Base-by-base conservation (phyloP, 805 yeast species). In the Metschnikowia vanudenii region DNA sequence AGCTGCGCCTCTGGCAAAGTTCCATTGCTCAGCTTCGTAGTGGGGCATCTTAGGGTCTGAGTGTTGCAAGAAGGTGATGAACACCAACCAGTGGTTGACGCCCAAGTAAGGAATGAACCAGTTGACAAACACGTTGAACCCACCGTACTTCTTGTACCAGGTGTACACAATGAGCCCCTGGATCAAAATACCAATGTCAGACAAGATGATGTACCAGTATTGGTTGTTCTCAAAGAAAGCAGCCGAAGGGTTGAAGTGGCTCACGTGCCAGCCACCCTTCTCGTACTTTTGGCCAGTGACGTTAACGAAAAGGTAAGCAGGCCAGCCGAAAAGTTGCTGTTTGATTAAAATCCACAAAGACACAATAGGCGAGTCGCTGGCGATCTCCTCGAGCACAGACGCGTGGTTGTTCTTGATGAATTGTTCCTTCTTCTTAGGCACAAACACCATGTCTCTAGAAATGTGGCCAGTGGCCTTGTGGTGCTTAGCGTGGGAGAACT, bases 31-130 rank as follows among this genome's bases (percentile, higher is more conserved):
- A 48, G 82, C 78, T 50, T 81, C 83, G 70, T 88, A 88, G 67
- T 88, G 96, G 26, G 96, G 91, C 75, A 88, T 75, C 13, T 78
- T 57, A 26, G 88, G 81, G 65, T 85, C 92, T 14, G 94, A 79
- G 71, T 88, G 96, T 67, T 88, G 96, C 59, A 88, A 77, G 66
- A 71, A 88, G 33, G 96, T 88, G 65, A 88, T 85, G 68, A 85
- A 85, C 37, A 88, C 95, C 54, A 88, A 75, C 96, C 96, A 88
- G 71, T 88, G 95, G 79, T 88, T 88, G 54, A 85, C 89, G 69
- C 83, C 83, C 43, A 85, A 55, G 69, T 83, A 88, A 29, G 96
- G 96, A 32, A 88, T 52, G 52, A 83, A 73, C 84, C 89, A 88
- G 74, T 84, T 79, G 54, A 86, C 75, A 46, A 80, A 63, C 51